Evolutionary conservation across 768 basidiomycete species (phyloP), one percentile per base, ranked within the genome.

Genomic region (Tricholoma sp.): DNA sequence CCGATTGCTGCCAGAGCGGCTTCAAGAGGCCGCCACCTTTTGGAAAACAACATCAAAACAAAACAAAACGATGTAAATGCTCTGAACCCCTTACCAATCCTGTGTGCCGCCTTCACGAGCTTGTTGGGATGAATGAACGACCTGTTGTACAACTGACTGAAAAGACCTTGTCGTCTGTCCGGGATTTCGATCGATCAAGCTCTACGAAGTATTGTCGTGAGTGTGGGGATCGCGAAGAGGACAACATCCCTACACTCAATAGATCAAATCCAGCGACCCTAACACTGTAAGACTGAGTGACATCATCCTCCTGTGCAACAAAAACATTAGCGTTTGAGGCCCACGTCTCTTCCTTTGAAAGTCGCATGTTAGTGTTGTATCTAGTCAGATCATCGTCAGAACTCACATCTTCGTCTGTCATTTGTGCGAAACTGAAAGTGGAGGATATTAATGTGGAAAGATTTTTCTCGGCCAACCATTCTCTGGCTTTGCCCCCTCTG

Each of bases 221-320:
- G 44, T 11, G 13, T 41, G 15, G n/a, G 12, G 50, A 55, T 29
- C 13, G 32, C 47, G 44, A 56, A 15, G 32, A 57, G 24, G 58
- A 31, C 20, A 37, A 6, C 1, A 2, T 12, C 62, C 67, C 51
- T 68, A 97, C 95, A 32, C 80, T 79, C 51, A 96, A 72, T 34
- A 98, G 71, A 65, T 98, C 96, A 62, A 94, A 87, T 3, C 87
- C 87, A 4, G 91, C 89, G 2, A 91, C 82, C 34, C 97, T 81
- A 33, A 93, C 80, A 54, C 89, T 91, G 66, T 94, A 95, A 1
- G 78, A 67, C 53, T 89, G 84, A 1, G 86, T 86, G 59, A 96
- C 94, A 58, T 98, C 96, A 53, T 97, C 93, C 65, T 98, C 95
- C 66, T 98, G 93, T 24, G 89, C 88, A 31, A 98, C 86, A 65